phyloP scores from a whole-genome alignment of 1,284 basidiomycete species.

The Hymenochaete sp. region DNA sequence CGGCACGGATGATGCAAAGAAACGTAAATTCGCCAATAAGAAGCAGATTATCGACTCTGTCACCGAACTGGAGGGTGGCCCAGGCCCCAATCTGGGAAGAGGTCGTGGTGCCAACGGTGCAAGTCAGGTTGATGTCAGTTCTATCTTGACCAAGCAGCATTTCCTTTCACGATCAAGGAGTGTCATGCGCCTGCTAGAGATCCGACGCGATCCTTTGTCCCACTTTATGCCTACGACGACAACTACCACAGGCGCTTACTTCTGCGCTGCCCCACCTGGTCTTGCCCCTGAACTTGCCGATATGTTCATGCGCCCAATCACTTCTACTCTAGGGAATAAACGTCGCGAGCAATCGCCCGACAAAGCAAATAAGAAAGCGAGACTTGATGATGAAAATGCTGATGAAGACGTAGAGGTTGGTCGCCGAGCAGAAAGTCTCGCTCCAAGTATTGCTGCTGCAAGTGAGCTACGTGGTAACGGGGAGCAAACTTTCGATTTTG shows the following conservation, averaged over 20 bases:
- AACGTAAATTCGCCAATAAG: constrained; percentile 46
- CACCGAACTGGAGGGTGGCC: constrained; percentile 73
- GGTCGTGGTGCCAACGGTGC: constrained; percentile 27
- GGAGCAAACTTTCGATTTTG: constrained; percentile 48
- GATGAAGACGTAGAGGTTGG: constrained; percentile 54
- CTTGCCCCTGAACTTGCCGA: constrained; percentile 73
- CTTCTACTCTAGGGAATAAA: constrained; percentile 37
- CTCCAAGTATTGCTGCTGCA: constrained; percentile 50
- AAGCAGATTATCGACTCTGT: constrained; percentile 52
- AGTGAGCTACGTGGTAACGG: constrained; percentile 36
- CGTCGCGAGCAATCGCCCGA: constrained; percentile 47
- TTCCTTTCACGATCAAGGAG: constrained; percentile 78
- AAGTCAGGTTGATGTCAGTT: constrained; percentile 57
- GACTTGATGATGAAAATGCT: constrained; percentile 41
- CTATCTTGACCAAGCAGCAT: constrained; percentile 69
- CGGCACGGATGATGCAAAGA: constrained; percentile 36
- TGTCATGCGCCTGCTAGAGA: constrained; percentile 74
- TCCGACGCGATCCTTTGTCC: constrained; percentile 75
- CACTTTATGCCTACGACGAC: constrained; percentile 79
- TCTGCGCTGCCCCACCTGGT: constrained; percentile 76
- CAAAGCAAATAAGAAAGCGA: constrained; percentile 53
- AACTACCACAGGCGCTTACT: constrained; percentile 61
- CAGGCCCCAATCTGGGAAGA: constrained; percentile 47
- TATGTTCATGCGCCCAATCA: constrained; percentile 76
- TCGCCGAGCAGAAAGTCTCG: constrained; percentile 42